phyloP scores from a whole-genome alignment of 768 basidiomycete species.

The Cantharellus cinnabarinus region DNA sequence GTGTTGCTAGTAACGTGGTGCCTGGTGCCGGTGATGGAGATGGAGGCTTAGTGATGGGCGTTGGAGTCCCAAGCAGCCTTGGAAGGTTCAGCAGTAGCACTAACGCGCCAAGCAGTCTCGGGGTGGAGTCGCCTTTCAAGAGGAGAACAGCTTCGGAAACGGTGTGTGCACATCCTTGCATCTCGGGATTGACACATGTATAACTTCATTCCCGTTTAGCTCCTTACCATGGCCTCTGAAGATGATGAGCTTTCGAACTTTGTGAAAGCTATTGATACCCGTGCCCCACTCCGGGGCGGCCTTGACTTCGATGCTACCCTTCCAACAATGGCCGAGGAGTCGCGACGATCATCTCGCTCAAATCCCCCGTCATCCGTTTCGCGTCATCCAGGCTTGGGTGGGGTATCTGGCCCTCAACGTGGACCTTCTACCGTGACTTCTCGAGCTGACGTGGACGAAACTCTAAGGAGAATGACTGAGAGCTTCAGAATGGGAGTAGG shows the following conservation, averaged over 20 bases:
- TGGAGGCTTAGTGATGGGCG: no score
- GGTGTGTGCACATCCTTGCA: no score
- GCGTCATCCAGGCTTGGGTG: background rate
- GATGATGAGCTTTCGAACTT: constrained; percentile 7
- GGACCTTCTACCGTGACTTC: background rate
- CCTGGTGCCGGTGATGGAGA: no score
- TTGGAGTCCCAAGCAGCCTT: no score
- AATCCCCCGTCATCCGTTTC: background rate
- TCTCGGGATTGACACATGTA: no score
- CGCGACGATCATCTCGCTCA: background rate
- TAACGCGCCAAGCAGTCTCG: no score
- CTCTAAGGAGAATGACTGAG: background rate
- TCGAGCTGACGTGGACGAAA: constrained; percentile 1
- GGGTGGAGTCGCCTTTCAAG: no score
- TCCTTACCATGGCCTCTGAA: background rate
- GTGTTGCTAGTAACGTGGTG: background rate
- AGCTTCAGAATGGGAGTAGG: background rate
- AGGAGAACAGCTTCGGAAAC: no score
- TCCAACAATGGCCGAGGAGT: background rate
- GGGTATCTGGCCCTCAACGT: background rate
- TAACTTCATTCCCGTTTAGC: background rate
- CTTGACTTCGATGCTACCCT: background rate
- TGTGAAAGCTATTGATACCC: constrained; percentile 5
- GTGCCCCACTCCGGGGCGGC: constrained; percentile 7
- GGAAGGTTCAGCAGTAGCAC: no score